Evolutionary conservation across 228 moss, liverwort and hornwort species (phyloP).

Genomic region (Sphagnum fallax): DNA sequence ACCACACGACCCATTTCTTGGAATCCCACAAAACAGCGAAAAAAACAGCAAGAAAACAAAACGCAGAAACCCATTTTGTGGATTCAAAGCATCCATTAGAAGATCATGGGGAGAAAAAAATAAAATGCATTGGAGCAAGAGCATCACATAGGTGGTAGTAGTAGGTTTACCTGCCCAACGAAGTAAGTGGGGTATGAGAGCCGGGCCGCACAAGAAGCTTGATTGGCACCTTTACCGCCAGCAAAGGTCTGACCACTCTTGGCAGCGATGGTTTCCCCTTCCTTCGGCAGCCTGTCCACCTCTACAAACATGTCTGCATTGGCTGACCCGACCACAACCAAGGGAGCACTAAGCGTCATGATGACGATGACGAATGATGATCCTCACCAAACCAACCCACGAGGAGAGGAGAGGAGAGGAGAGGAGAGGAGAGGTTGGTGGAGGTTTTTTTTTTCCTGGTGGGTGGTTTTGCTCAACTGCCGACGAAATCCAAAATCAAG

Average conservation of each 20-base stretch:
- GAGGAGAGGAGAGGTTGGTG: too few relatives aligned
- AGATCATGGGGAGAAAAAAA: not conserved
- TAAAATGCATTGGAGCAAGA: not conserved
- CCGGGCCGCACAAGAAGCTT: slow-evolving; percentile 59
- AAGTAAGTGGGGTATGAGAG: slow-evolving; percentile 62
- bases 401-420: too few relatives aligned
- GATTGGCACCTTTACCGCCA: slow-evolving; percentile 72
- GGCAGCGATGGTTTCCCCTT: slow-evolving; percentile 56
- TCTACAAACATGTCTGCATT: slow-evolving; percentile 67
- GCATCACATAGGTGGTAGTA: not conserved
- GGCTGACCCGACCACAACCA: slow-evolving; percentile 67
- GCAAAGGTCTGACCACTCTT: slow-evolving; percentile 53
- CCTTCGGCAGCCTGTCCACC: slow-evolving; percentile 49
- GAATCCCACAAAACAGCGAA: too few relatives aligned
- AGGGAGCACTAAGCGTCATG: slow-evolving; percentile 24
- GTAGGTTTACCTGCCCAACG: slow-evolving; percentile 43
- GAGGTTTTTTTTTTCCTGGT: not conserved
- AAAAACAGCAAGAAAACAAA: too few relatives aligned
- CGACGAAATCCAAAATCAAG: too few relatives aligned
- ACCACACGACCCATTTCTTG: too few relatives aligned
- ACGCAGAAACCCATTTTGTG: not conserved
- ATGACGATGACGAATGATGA: not conserved
- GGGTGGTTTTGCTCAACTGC: not conserved
- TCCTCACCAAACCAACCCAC: not conserved
- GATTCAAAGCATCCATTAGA: not conserved